Base-by-base conservation (phyloP, 805 yeast species). In the Clavispora phyllophila region DNA sequence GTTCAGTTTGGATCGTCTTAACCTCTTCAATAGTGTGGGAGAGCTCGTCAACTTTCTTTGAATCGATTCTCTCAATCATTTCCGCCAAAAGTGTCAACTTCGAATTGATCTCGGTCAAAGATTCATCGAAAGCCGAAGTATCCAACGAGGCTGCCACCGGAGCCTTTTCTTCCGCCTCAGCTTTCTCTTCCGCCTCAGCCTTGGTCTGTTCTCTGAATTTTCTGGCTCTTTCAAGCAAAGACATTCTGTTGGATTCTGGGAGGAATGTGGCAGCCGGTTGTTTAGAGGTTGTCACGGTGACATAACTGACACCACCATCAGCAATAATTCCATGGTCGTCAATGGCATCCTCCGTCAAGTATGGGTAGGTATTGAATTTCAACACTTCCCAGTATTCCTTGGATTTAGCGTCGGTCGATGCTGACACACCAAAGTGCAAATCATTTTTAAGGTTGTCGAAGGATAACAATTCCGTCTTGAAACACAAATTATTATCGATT, bases 401-500 rank as follows among this genome's bases (percentile, higher is more conserved):
- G 26, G 75, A 67, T 31, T 47, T 55, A 1, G 54, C 46, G 15
- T 55, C 54, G 5, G 46, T 44, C 1, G 56, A 50, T 1, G 82
- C 85, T 26, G 82, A 65, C 5, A 77, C 62, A 44, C 88, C 88
- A 37, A 84, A 44, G 37, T 62, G 69, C 45, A 75, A 68, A 26
- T 66, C 62, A 10, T 64, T 50, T 1, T 56, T 49, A 17, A 49
- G 43, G 5, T 58, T 47, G 25, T 77, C 77, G 15, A 84, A 56
- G 27, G 61, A 56, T 28, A 84, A 65, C 42, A 76, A 61, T 44
- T 77, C 74, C 0, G 89, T 81, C 59, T 80, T 80, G 61, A 84
- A 78, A 55, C 89, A 81, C 43, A 85, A 68, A 51, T 75, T 78
- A 58, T 85, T 85, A 60, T 85, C 87, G 39, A 83, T 65, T 47